These are phyloP conservation scores for Hortiboletus flavorubellus DNA, from an alignment of 768 basidiomycete species.

Conservation along the genomic window DNA sequence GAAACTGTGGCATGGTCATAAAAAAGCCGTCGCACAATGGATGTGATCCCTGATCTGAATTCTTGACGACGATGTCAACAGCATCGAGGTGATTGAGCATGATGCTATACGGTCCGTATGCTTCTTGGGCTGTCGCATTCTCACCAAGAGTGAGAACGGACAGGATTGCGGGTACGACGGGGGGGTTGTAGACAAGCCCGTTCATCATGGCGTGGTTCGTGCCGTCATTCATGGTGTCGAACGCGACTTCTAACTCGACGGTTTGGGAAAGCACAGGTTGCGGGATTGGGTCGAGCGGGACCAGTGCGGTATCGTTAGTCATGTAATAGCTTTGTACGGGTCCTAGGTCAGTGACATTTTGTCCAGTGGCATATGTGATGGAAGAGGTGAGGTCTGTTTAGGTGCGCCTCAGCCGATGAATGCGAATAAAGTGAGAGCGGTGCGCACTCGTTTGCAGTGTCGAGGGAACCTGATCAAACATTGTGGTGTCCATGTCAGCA, in stretches of 20 bases:
- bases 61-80: constrained; percentile 73
- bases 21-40: constrained; percentile 62
- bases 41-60: constrained; percentile 70
- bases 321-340: constrained; percentile 54
- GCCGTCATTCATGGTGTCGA: constrained; percentile 84
- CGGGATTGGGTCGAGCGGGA: constrained; percentile 54
- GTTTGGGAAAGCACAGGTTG: constrained; percentile 52
- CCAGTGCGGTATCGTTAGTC: constrained; percentile 65
- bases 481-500: constrained; percentile 83
- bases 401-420: not conserved
- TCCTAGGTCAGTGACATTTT: constrained; percentile 50
- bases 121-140: constrained; percentile 59
- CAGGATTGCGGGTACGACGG: constrained; percentile 73
- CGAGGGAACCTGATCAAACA: constrained; percentile 84
- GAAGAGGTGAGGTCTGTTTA: constrained; percentile 74
- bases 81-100: constrained; percentile 73
- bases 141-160: constrained; percentile 72
- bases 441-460: constrained; percentile 69
- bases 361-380: constrained; percentile 65
- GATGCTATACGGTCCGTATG: constrained; percentile 81
- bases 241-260: constrained; percentile 67
- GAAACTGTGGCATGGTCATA: not conserved
- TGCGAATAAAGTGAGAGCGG: not conserved
- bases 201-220: constrained; percentile 83
- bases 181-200: constrained; percentile 61